phyloP scores from a whole-genome alignment of 1,284 basidiomycete species.

The Somion occarium region DNA sequence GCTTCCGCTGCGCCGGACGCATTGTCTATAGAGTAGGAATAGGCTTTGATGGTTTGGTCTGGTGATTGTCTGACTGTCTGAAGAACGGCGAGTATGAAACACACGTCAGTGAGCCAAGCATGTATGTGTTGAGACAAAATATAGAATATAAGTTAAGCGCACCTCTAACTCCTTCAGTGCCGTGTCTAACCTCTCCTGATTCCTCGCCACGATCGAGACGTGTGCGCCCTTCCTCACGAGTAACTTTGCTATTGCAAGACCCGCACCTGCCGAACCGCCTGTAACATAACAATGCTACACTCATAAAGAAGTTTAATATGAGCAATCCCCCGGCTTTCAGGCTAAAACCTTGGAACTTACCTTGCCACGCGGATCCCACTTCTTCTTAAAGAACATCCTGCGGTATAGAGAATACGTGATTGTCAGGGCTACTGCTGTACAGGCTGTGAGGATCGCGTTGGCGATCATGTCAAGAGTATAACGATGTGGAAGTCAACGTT shows the following conservation, averaged over 20 bases:
- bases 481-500: no score
- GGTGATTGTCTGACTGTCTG: constrained; percentile 43
- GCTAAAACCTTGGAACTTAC: no score
- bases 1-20: constrained; percentile 48
- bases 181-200: constrained; percentile 51
- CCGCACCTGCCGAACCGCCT: constrained; percentile 78
- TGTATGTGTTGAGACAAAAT: background rate
- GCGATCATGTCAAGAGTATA: background rate
- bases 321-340: background rate
- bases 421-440: background rate
- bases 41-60: constrained; percentile 52
- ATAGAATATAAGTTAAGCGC: background rate
- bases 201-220: constrained; percentile 78
- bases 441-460: background rate
- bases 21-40: constrained; percentile 57
- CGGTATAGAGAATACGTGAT: background rate
- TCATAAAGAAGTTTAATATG: background rate
- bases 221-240: constrained; percentile 69
- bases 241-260: constrained; percentile 64
- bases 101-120: background rate
- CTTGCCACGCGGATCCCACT: constrained; percentile 14
- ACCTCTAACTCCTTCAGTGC: constrained; percentile 66
- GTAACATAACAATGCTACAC: constrained; percentile 70
- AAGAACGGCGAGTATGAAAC: no score
- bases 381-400: constrained; percentile 11